phyloP scores from a whole-genome alignment of 306 rosid genomes.

The Pyrus pyrifolia region DNA sequence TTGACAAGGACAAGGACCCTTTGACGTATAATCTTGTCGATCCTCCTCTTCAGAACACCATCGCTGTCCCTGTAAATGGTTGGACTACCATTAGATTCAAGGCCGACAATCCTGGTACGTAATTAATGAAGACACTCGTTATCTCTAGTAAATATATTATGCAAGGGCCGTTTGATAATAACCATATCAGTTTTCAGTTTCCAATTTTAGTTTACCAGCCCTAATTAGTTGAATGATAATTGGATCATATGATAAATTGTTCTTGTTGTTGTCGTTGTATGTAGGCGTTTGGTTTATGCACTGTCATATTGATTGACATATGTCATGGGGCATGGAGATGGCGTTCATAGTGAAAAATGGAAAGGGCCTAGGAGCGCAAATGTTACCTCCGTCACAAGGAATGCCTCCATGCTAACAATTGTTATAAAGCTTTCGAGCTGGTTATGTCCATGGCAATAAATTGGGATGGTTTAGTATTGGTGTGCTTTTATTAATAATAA shows the following conservation, averaged over 20 bases:
- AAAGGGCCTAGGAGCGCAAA: background rate
- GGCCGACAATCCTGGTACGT: constrained; percentile 24
- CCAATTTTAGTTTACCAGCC: background rate
- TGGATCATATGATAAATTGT: background rate
- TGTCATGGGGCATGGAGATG: constrained; percentile 29
- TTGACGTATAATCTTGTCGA: constrained; percentile 21
- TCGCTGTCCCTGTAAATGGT: constrained; percentile 18
- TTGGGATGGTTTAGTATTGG: too few species aligned
- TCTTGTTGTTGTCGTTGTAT: background rate
- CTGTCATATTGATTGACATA: constrained; percentile 19
- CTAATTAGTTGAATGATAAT: too few species aligned
- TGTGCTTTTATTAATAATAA: too few species aligned
- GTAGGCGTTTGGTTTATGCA: constrained; percentile 32
- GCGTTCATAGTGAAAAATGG: constrained; percentile 25
- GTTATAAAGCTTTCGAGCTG: too few species aligned
- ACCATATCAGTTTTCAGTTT: background rate
- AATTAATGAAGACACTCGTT: background rate
- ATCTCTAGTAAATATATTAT: background rate
- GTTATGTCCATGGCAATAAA: too few species aligned
- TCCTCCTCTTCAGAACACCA: constrained; percentile 26
- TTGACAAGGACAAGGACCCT: constrained; percentile 20
- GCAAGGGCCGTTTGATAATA: background rate
- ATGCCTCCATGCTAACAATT: constrained; percentile 26
- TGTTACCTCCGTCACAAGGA: constrained; percentile 22
- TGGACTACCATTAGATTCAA: constrained; percentile 25